A percentile compares a stretch with the other conserved stretches of the same genome.
phyloP scores from a whole-genome alignment of 192 early-diverging fungal species.

The Radiomyces spectabilis region DNA sequence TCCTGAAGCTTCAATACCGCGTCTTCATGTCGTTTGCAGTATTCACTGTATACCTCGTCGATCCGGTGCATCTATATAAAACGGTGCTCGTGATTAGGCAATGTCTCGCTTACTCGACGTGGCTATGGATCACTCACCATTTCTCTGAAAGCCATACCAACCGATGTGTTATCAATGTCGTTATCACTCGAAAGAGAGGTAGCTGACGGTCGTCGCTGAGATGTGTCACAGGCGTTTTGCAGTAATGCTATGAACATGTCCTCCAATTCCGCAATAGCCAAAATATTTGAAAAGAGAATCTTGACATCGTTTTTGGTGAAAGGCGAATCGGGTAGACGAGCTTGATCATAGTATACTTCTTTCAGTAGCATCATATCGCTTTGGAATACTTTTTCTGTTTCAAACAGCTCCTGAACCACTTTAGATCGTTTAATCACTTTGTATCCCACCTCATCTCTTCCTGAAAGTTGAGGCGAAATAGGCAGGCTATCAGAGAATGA shows the following conservation, averaged over 20 bases:
- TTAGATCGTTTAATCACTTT: conserved; percentile 49
- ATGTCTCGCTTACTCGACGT: too few species aligned
- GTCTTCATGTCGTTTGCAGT: conserved; percentile 72
- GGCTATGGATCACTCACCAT: too few species aligned
- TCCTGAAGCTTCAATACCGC: conserved; percentile 57
- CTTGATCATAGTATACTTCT: conserved; percentile 61
- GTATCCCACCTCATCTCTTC: neutral
- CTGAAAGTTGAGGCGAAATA: conserved; percentile 8
- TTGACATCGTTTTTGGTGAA: conserved; percentile 52
- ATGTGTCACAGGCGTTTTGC: conserved; percentile 48
- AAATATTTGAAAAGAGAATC: conserved; percentile 73
- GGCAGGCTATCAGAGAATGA: neutral
- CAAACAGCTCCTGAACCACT: conserved; percentile 68
- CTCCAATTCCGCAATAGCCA: conserved; percentile 62
- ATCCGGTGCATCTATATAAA: conserved; percentile 23
- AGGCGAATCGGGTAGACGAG: conserved; percentile 35
- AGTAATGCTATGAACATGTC: conserved; percentile 57
- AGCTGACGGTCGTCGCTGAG: conserved; percentile 7
- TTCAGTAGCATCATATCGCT: conserved; percentile 70
- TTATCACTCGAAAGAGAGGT: conserved; percentile 10
- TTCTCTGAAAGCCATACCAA: too few species aligned
- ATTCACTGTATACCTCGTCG: conserved; percentile 58
- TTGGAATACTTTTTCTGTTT: conserved; percentile 68
- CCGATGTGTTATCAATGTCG: neutral
- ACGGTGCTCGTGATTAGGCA: too few species aligned